Percentiles rank a stretch among this genome's conserved stretches.
Conservation (phyloP, 768 basidiomycete species). For the Leucocoprinus birnbaumii region DNA sequence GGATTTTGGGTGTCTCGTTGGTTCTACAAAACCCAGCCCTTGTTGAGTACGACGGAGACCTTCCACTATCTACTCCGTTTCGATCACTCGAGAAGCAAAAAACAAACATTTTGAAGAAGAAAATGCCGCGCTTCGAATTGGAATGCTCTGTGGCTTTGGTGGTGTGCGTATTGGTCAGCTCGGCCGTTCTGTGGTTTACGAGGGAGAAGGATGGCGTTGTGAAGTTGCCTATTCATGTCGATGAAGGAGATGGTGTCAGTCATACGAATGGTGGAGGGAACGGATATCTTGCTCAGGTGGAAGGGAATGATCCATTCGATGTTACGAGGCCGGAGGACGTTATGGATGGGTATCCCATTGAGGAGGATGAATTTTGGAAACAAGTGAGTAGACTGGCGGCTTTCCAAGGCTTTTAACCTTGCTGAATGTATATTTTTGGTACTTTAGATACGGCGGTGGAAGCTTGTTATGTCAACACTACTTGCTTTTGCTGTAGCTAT, state of each 20-base stretch:
- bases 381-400: conserved; percentile 29
- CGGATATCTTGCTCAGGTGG: too few species aligned
- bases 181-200: conserved; percentile 37
- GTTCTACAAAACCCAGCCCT: too few species aligned
- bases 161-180: conserved; percentile 40
- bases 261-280: conserved; percentile 9
- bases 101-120: too few species aligned
- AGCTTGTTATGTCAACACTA: conserved; percentile 45
- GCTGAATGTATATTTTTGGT: neutral
- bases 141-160: conserved; percentile 48
- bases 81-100: too few species aligned
- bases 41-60: too few species aligned
- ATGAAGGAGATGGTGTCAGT: neutral
- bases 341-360: conserved; percentile 28
- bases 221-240: conserved; percentile 20
- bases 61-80: too few species aligned
- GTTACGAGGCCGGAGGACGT: conserved; percentile 71
- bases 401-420: neutral
- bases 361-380: conserved; percentile 28
- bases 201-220: conserved; percentile 44
- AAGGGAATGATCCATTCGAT: conserved; percentile 26
- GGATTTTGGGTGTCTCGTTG: too few species aligned
- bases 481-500: conserved; percentile 46
- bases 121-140: conserved; percentile 62
- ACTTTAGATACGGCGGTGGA: conserved; percentile 55